These are phyloP conservation scores for Leishmania major DNA, from an alignment of 208 protist genomes.

Conservation along the genomic window DNA sequence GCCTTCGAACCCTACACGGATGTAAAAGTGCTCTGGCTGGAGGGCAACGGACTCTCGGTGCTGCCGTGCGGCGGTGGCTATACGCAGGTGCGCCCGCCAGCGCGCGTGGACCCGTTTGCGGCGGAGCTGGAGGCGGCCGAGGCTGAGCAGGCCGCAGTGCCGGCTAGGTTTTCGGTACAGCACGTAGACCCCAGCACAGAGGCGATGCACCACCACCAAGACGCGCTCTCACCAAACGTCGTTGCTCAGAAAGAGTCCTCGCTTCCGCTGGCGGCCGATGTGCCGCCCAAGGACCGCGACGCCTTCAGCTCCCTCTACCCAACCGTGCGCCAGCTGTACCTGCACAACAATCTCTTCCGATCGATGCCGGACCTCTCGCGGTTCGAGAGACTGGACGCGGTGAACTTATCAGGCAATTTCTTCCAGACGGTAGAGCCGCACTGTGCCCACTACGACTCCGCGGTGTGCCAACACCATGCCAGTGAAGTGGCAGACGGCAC, in stretches of 20 bases:
- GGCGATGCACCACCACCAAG: neutral
- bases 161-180: neutral
- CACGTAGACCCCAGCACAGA: conserved; percentile 26
- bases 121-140: conserved; percentile 13
- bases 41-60: conserved; percentile 84
- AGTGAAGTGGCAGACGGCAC: neutral
- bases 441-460: conserved; percentile 51
- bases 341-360: conserved; percentile 93
- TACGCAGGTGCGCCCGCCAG: conserved; percentile 44
- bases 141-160: conserved; percentile 3
- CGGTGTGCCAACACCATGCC: conserved; percentile 10
- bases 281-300: conserved; percentile 45
- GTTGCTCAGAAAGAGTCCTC: neutral
- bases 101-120: conserved; percentile 34
- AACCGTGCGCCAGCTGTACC: conserved; percentile 90
- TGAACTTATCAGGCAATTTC: conserved; percentile 93
- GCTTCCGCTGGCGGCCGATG: conserved; percentile 19
- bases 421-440: conserved; percentile 60
- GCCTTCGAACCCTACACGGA: conserved; percentile 88
- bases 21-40: conserved; percentile 93
- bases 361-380: conserved; percentile 86
- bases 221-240: neutral
- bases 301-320: conserved; percentile 84
- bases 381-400: conserved; percentile 81
- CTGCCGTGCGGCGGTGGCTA: conserved; percentile 65